These are phyloP conservation scores for Russula lepida DNA, from an alignment of 768 basidiomycete genomes.

Conservation along the genomic window DNA sequence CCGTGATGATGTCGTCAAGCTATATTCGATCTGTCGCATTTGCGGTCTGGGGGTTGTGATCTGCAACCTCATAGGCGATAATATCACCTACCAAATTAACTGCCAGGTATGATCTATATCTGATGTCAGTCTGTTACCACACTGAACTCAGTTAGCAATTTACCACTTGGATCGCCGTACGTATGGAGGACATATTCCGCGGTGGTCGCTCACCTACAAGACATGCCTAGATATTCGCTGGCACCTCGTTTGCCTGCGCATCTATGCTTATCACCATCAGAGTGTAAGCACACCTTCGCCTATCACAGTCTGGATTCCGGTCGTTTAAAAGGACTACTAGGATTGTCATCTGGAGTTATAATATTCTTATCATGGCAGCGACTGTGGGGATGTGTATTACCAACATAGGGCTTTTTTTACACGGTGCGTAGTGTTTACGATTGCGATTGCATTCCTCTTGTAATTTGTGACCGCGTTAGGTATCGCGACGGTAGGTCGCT, in stretches of 20 bases:
- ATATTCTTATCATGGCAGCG: background rate
- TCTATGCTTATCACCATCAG: constrained; percentile 6
- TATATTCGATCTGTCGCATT: constrained; percentile 6
- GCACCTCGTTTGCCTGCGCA: background rate
- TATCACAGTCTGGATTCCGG: background rate
- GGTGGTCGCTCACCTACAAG: background rate
- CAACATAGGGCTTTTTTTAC: constrained; percentile 5
- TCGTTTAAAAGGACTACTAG: background rate
- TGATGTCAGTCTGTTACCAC: background rate
- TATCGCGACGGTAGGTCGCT: background rate
- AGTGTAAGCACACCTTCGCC: background rate
- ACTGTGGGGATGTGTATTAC: background rate
- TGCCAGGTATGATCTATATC: constrained; percentile 6
- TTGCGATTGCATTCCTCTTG: background rate
- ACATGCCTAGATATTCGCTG: background rate
- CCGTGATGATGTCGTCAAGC: background rate
- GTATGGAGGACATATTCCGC: background rate
- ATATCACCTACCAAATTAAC: background rate
- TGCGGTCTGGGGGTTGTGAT: background rate
- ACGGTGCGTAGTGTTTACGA: background rate
- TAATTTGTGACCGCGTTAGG: background rate
- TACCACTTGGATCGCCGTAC: constrained; percentile 1
- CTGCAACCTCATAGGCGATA: background rate
- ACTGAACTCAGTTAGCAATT: background rate
- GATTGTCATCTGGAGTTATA: background rate